Percentiles rank a stretch among this genome's conserved stretches.
These are phyloP conservation scores for Clathrospora elynae DNA, from an alignment of 2,329 filamentous ascomycete species.

Conservation along the genomic window DNA sequence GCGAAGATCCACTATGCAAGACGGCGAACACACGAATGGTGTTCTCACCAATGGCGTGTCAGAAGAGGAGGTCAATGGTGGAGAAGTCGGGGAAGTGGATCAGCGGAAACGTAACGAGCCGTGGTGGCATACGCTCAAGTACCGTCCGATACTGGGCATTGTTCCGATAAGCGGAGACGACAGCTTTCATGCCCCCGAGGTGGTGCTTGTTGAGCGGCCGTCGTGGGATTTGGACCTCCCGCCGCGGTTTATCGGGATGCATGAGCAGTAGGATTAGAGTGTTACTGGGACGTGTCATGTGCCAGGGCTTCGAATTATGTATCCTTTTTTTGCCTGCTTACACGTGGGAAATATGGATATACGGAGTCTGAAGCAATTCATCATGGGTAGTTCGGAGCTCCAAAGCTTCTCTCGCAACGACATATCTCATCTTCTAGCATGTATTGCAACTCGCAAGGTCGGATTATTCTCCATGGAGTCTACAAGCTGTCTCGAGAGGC, in stretches of 20 bases:
- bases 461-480: too few relatives aligned
- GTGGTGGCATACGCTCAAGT: conserved; percentile 88
- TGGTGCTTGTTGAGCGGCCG: conserved; percentile 86
- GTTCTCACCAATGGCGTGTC: conserved; percentile 20
- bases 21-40: conserved; percentile 23
- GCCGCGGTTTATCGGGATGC: conserved; percentile 60
- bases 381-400: too few relatives aligned
- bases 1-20: conserved; percentile 31
- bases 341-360: too few relatives aligned
- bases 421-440: too few relatives aligned
- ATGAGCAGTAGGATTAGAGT: conserved; percentile 41
- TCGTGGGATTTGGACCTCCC: conserved; percentile 80
- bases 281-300: too few relatives aligned
- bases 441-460: too few relatives aligned
- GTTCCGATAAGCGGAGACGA: conserved; percentile 56
- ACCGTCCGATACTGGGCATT: conserved; percentile 86
- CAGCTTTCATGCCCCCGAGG: conserved; percentile 65
- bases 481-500: too few relatives aligned
- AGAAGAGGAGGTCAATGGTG: conserved; percentile 16
- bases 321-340: too few relatives aligned
- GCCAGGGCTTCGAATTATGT: too few relatives aligned
- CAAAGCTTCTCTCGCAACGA: too few relatives aligned
- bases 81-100: conserved; percentile 24
- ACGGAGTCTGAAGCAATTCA: too few relatives aligned
- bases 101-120: conserved; percentile 33